Base-by-base conservation (phyloP, 2,329 filamentous ascomycete genomes). In the Epichloe sylvatica region DNA sequence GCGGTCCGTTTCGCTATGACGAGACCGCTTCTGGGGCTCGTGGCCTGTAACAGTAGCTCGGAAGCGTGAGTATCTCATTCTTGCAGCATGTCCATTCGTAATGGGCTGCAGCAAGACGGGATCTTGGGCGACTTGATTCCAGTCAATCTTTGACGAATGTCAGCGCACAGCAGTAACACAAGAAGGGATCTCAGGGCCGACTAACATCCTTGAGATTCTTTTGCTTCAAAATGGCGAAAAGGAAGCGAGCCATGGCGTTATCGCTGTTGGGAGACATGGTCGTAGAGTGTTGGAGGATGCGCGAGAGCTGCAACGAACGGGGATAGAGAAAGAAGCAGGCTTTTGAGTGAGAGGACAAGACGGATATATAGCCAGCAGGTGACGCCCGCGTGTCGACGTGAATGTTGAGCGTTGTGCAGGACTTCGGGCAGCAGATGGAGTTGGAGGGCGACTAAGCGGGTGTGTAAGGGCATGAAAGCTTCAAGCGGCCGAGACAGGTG, bases 151-250 rank as follows among this genome's bases (percentile, higher is more conserved):
- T 21, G 45, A 25, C 13, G 23, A 33, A 8, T 43, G 46, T 53
- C 45, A 53, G 49, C 34, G 45, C 34, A 36, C 17, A 21, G 21
- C 17, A 46, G 19, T 17, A 33, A 35, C 34, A 36, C 35, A 47
- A 4, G 15, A 12, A n/a, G 8, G 7, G 12, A 30, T 21, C 4
- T 25, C 25, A 21, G 30, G 3, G 7, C 21, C 52, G 38, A 69
- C 77, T 70, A 63, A 80, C 77, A 64, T 80, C 75, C 58, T 78
- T 80, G 47, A 80, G 70, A 51, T 70, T 74, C 64, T 78, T 79
- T 64, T 80, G 77, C 61, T 72, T 71, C 51, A 80, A 58, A 52
- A 80, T 80, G 37, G 76, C 77, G 56, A 78, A 77, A 52, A 80
- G 70, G 50, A 80, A 77, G 49, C 76, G 69, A 52, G 74, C 72